A percentile compares a stretch with the other conserved stretches of the same genome.
These are phyloP conservation scores for Lentinula boryana DNA, from an alignment of 768 basidiomycete species.

Conservation along the genomic window DNA sequence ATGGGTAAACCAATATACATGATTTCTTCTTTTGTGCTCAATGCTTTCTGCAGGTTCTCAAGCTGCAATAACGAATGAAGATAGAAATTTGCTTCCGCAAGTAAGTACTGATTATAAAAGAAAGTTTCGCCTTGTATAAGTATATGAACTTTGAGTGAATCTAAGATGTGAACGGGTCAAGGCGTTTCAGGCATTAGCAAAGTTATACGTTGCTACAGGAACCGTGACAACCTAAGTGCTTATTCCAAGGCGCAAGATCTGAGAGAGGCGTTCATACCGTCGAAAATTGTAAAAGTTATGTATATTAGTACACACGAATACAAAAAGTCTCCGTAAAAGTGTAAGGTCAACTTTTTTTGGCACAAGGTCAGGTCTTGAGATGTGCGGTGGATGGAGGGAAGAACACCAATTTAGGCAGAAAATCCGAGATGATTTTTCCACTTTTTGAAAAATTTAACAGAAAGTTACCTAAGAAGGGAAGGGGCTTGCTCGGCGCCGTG, in stretches of 20 bases:
- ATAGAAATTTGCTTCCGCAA: neutral
- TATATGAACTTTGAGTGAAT: neutral
- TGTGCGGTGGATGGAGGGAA: neutral
- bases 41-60: neutral
- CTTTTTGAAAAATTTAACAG: constrained; percentile 5
- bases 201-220: constrained; percentile 14
- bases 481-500: constrained; percentile 48
- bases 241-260: constrained; percentile 4
- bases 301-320: neutral
- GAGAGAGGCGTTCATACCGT: neutral
- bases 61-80: neutral
- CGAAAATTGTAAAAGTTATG: neutral
- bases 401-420: neutral
- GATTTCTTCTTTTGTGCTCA: neutral
- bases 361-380: neutral
- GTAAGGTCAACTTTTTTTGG: neutral
- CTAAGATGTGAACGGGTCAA: neutral
- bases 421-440: neutral
- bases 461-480: constrained; percentile 23
- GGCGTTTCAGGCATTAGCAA: constrained; percentile 5
- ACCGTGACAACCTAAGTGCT: constrained; percentile 5
- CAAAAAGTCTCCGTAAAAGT: neutral
- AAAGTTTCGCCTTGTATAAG: neutral
- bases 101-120: neutral
- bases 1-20: neutral